A percentile compares a stretch with the other conserved stretches of the same genome.
These are phyloP conservation scores for Besnoitia besnoiti DNA, from an alignment of 169 alveolate species.

Conservation along the genomic window DNA sequence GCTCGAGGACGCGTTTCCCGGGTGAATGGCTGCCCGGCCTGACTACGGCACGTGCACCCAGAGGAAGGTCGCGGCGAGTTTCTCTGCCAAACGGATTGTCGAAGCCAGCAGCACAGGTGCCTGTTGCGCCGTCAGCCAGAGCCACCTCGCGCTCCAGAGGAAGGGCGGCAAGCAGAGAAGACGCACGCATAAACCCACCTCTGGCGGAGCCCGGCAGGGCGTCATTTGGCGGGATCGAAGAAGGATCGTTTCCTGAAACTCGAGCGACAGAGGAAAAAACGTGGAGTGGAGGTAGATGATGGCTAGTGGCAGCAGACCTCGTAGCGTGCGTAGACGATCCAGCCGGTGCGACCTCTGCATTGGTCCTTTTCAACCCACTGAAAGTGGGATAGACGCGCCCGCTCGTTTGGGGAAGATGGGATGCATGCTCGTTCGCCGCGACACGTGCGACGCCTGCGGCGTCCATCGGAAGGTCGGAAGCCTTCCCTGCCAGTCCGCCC, in stretches of 20 bases:
- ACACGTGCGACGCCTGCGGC: background rate
- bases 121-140: background rate
- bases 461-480: no score
- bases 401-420: background rate
- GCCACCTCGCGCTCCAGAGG: background rate
- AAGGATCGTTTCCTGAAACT: no score
- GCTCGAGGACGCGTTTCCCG: background rate
- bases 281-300: no score
- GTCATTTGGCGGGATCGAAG: no score
- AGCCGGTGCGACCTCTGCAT: no score
- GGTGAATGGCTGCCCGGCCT: background rate
- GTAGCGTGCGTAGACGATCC: no score
- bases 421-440: background rate
- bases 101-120: background rate
- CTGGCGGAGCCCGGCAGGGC: no score
- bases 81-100: background rate
- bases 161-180: background rate
- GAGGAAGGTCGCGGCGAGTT: background rate
- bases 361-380: no score
- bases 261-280: no score
- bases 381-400: background rate
- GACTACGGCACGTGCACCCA: background rate
- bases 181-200: no score
- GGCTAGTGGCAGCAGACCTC: no score
- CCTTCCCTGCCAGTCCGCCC: background rate